Conservation (phyloP, 441 rosid species). For the Syzygium syzygioides region DNA sequence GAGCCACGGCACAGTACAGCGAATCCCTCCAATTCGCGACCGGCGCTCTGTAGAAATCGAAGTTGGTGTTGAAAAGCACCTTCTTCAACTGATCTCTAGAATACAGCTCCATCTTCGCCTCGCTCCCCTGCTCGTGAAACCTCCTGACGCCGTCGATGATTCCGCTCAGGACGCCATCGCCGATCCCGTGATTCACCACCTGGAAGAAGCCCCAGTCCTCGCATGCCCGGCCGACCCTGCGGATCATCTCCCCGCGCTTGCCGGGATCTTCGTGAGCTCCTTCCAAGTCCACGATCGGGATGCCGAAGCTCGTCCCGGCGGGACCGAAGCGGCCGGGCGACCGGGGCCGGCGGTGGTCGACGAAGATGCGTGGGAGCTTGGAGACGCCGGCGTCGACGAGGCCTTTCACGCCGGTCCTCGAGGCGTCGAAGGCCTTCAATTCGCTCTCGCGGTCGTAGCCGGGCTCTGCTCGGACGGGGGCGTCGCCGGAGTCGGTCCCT, state of each 20-base stretch:
- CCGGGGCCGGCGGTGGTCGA: not conserved
- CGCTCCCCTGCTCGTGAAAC: slow-evolving; percentile 31
- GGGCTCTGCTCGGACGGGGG: not conserved
- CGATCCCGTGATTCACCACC: slow-evolving; percentile 41
- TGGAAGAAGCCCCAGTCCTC: slow-evolving; percentile 34
- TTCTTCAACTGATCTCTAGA: slow-evolving; percentile 20
- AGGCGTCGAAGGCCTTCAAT: slow-evolving; percentile 34
- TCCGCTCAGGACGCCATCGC: slow-evolving; percentile 20
- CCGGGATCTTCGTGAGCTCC: not conserved
- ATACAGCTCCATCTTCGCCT: slow-evolving; percentile 23
- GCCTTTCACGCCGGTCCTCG: slow-evolving; percentile 39
- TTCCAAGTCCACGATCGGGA: not conserved
- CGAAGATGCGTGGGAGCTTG: slow-evolving; percentile 26
- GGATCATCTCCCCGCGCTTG: not conserved
- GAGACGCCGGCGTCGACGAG: slow-evolving; percentile 30
- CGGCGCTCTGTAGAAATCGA: slow-evolving; percentile 15
- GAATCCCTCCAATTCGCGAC: slow-evolving; percentile 35
- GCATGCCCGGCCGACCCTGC: slow-evolving; percentile 4
- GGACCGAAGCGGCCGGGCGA: not conserved
- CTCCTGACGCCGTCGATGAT: slow-evolving; percentile 17
- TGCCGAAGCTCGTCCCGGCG: not conserved
- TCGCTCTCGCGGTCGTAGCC: slow-evolving; percentile 21
- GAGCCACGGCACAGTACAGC: slow-evolving; percentile 21
- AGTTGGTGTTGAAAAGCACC: slow-evolving; percentile 20
- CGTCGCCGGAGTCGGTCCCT: not conserved